phyloP scores from a whole-genome alignment of 2,329 filamentous ascomycete species.

The Aspergillus sojae region DNA sequence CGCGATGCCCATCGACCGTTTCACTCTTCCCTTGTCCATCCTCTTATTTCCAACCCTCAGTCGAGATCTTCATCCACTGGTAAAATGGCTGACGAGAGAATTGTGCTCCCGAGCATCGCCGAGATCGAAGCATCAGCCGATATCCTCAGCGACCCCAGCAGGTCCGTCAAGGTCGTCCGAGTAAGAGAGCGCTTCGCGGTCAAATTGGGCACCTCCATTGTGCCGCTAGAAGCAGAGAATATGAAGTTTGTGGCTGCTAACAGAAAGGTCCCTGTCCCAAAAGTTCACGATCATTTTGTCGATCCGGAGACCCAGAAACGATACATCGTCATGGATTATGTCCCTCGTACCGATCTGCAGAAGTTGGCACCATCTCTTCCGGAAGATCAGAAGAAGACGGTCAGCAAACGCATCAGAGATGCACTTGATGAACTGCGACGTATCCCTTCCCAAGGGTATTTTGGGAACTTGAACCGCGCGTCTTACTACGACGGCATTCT shows the following conservation, averaged over 20 bases:
- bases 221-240: slow-evolving; percentile 23
- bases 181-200: slow-evolving; percentile 23
- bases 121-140: slow-evolving; percentile 24
- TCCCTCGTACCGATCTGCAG: slow-evolving; percentile 16
- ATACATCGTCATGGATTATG: slow-evolving; percentile 21
- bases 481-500: slow-evolving; percentile 22
- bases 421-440: slow-evolving; percentile 15
- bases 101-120: slow-evolving; percentile 16
- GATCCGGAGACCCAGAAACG: slow-evolving; percentile 18
- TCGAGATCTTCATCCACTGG: no score
- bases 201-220: slow-evolving; percentile 19
- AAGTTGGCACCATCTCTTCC: slow-evolving; percentile 17
- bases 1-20: no score
- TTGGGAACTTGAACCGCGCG: slow-evolving; percentile 20
- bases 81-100: no score
- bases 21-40: no score
- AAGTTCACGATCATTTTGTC: slow-evolving; percentile 14
- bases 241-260: slow-evolving; percentile 21
- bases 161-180: slow-evolving; percentile 21
- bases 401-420: slow-evolving; percentile 15
- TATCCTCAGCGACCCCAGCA: slow-evolving; percentile 18
- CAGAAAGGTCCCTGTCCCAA: slow-evolving; percentile 17
- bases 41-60: no score
- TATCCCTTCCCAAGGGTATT: slow-evolving; percentile 17
- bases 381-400: slow-evolving; percentile 11